Evolutionary conservation across 2,329 filamentous ascomycete genomes (phyloP).

Genomic region (Arthrobotrys sinensis): DNA sequence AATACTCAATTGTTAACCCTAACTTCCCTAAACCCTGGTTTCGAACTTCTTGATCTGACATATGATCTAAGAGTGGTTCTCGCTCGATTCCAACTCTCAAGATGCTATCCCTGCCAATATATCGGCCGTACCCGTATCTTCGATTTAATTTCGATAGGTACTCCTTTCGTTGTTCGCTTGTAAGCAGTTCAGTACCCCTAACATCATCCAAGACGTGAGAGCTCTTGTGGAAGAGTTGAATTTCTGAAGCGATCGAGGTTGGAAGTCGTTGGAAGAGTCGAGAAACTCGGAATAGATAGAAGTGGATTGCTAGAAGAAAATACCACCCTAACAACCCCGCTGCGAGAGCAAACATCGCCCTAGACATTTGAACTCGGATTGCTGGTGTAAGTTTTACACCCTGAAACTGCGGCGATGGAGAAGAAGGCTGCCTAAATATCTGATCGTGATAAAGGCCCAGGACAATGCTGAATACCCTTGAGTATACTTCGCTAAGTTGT

Average conservation of each 20-base stretch:
- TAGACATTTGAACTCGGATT: slow-evolving; percentile 55
- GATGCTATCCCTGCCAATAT: slow-evolving; percentile 36
- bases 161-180: slow-evolving; percentile 44
- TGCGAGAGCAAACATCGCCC: slow-evolving; percentile 55
- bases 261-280: slow-evolving; percentile 61
- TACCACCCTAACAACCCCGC: slow-evolving; percentile 50
- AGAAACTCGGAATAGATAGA: slow-evolving; percentile 55
- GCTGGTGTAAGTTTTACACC: slow-evolving; percentile 21
- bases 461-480: slow-evolving; percentile 68
- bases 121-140: slow-evolving; percentile 61
- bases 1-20: slow-evolving; percentile 33
- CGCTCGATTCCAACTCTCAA: slow-evolving; percentile 45
- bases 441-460: slow-evolving; percentile 68
- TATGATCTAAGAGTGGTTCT: slow-evolving; percentile 47
- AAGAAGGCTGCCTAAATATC: slow-evolving; percentile 30
- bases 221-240: slow-evolving; percentile 61
- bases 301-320: slow-evolving; percentile 49
- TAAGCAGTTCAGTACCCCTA: slow-evolving; percentile 58
- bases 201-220: slow-evolving; percentile 54
- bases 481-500: slow-evolving; percentile 66
- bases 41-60: slow-evolving; percentile 44
- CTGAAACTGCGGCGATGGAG: neutral
- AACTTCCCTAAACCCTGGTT: slow-evolving; percentile 50
- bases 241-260: slow-evolving; percentile 61
- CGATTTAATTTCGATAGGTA: slow-evolving; percentile 52